Evolutionary conservation across 148 eudicot genomes (phyloP), one percentile per base, ranked within the genome.

Genomic region (Nyssa sinensis): DNA sequence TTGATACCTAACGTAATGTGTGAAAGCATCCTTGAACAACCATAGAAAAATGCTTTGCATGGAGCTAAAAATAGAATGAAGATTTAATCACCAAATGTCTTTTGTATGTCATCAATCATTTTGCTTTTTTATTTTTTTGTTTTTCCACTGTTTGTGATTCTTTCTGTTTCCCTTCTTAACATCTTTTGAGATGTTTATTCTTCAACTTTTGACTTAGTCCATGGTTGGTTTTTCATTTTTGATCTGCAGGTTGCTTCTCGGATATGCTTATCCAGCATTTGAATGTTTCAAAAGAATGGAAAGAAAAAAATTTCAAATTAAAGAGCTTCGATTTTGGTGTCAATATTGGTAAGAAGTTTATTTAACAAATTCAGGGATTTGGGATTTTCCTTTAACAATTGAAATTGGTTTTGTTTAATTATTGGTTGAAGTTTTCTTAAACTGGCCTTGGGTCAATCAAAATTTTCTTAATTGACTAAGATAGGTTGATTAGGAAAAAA

Each of bases 281-380:
- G 91, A 92, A 60, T 95, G 98, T 66, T 95, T 89, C 86, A 95
- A 95, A 71, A 88, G 94, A 19, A 74, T 92, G 0, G 97, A 90
- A 73, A 92, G 80, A 76, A 92, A 90, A 86, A 89, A 47, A 60
- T 94, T 90, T 33, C 83, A 85, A 66, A 89, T 89, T 21, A 79
- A 81, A 13, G 94, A 95, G 79, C 92, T 95, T n/a, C 84, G 97
- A 3, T 95, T 92, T 78, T 95, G 98, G 98, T 95, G 98, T 76
- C 97, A 92, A 89, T 95, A 95, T 70, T 95, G 98, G 98, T 95
- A 81, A 74, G 76, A 64, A 9, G 67, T 25, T 19, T 4, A n/a
- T 49, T 16, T 69, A 13, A 4, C 57, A 55, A 21, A 17, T 44
- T 44, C 51, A 12, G 51, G 17, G 17, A 19, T 11, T 44, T 55